phyloP scores from a whole-genome alignment of 495 filamentous ascomycete genomes.

The Trypethelium eluteriae region DNA sequence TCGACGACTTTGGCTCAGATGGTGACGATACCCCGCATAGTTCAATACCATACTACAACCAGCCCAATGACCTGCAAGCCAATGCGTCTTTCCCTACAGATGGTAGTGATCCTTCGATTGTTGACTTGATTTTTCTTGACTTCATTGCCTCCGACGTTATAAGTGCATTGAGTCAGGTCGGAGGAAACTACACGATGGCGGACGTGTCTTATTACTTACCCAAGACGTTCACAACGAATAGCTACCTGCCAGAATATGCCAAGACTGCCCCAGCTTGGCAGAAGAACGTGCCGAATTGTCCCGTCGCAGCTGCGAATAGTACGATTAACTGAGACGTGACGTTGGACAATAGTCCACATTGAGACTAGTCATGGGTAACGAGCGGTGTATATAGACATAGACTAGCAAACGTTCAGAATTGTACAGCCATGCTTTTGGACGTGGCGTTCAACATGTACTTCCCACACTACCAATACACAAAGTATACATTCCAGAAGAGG shows the following conservation, averaged over 20 bases:
- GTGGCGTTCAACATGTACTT: neutral
- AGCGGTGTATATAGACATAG: neutral
- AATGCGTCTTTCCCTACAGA: slow-evolving; percentile 32
- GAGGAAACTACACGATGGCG: slow-evolving; percentile 34
- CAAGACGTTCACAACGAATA: slow-evolving; percentile 41
- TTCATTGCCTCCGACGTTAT: slow-evolving; percentile 28
- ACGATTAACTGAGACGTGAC: slow-evolving; percentile 9
- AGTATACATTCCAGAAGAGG: neutral
- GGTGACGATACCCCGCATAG: slow-evolving; percentile 38
- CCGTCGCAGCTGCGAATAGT: slow-evolving; percentile 32
- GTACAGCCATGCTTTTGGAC: neutral
- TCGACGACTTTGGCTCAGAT: slow-evolving; percentile 39
- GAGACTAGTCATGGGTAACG: neutral
- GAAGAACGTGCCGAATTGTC: slow-evolving; percentile 42
- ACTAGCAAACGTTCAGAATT: neutral
- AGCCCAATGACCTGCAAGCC: slow-evolving; percentile 28
- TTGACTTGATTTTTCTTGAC: slow-evolving; percentile 36
- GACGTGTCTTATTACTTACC: slow-evolving; percentile 41
- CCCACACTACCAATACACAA: neutral
- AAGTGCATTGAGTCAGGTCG: slow-evolving; percentile 36
- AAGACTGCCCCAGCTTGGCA: slow-evolving; percentile 38
- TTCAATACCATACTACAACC: slow-evolving; percentile 23
- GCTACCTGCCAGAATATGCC: slow-evolving; percentile 45
- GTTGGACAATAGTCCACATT: neutral
- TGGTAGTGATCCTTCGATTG: slow-evolving; percentile 25